A percentile compares a stretch with the other conserved stretches of the same genome.
Evolutionary conservation across 495 filamentous ascomycete species (phyloP).

Genomic region (Melanomma pulvis-pyrius): DNA sequence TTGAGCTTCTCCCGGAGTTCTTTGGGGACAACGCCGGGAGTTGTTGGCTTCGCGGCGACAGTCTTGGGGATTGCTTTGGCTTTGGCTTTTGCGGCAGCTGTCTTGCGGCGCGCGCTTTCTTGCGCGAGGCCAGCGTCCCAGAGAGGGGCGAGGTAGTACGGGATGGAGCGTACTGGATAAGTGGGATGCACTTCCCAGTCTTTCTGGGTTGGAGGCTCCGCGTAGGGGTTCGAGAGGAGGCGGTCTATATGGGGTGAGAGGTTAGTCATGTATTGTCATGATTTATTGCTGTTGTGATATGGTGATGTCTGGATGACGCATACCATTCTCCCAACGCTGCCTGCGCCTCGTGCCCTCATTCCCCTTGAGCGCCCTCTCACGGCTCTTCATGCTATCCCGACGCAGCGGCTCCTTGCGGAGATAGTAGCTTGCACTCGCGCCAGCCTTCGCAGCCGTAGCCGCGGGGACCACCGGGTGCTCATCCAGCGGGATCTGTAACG

Average conservation of each 20-base stretch:
- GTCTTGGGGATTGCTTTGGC: conserved; percentile 36
- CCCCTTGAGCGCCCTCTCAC: conserved; percentile 84
- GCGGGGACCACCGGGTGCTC: conserved; percentile 24
- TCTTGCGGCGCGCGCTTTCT: conserved; percentile 35
- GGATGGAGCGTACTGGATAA: conserved; percentile 72
- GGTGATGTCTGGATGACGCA: conserved; percentile 1
- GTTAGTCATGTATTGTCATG: background rate
- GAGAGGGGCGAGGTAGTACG: conserved; percentile 84
- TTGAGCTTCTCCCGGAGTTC: conserved; percentile 70
- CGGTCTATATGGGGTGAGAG: conserved; percentile 61
- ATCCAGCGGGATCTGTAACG: conserved; percentile 49
- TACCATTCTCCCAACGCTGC: conserved; percentile 96
- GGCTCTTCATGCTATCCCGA: conserved; percentile 64
- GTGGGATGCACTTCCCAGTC: conserved; percentile 85
- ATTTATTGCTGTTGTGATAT: too few relatives aligned
- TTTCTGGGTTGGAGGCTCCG: conserved; percentile 71
- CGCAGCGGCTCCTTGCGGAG: conserved; percentile 47
- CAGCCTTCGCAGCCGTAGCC: conserved; percentile 9
- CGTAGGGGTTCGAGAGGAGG: conserved; percentile 84
- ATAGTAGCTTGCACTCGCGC: conserved; percentile 11
- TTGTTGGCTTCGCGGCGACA: conserved; percentile 42
- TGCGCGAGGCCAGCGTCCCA: conserved; percentile 73
- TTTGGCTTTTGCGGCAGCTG: conserved; percentile 48
- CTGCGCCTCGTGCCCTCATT: conserved; percentile 88
- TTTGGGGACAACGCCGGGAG: conserved; percentile 56